A percentile compares a stretch with the other conserved stretches of the same genome.
phyloP scores from a whole-genome alignment of 805 yeast species.

The Candida nitratophila region DNA sequence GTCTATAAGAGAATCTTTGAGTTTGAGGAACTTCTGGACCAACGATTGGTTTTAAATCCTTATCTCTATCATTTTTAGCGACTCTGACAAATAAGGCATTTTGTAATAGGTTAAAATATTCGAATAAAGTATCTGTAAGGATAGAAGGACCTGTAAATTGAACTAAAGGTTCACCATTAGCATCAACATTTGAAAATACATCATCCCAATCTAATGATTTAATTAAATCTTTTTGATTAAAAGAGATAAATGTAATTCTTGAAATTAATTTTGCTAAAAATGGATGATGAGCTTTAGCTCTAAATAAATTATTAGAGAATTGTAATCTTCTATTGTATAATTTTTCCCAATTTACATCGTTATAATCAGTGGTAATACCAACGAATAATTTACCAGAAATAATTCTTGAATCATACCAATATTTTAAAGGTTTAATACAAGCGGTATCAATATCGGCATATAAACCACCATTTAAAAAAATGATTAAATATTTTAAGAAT shows the following conservation, averaged over 20 bases:
- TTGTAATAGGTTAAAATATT: conserved; percentile 18
- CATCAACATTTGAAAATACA: conserved; percentile 20
- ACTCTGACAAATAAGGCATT: conserved; percentile 17
- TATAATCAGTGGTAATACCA: conserved; percentile 16
- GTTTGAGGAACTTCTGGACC: conserved; percentile 18
- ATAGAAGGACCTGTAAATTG: conserved; percentile 26
- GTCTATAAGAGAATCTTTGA: conserved; percentile 16
- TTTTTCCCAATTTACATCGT: conserved; percentile 17
- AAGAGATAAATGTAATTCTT: conserved; percentile 14
- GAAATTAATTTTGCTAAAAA: conserved; percentile 18
- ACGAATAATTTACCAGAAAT: conserved; percentile 10
- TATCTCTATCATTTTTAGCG: conserved; percentile 13
- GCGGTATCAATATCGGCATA: conserved; percentile 57
- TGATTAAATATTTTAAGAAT: conserved; percentile 45
- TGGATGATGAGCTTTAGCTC: conserved; percentile 19
- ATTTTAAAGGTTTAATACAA: conserved; percentile 39
- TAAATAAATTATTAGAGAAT: conserved; percentile 14
- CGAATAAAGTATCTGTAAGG: conserved; percentile 25
- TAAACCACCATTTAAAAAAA: conserved; percentile 51
- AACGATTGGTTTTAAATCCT: conserved; percentile 10
- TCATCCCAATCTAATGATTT: conserved; percentile 19
- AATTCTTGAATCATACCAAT: conserved; percentile 17
- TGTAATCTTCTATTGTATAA: conserved; percentile 18
- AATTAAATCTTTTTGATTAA: conserved; percentile 8
- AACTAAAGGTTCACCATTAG: conserved; percentile 23